Evolutionary conservation across 495 filamentous ascomycete genomes (phyloP).

Genomic region (Talaromyces wortmannii): DNA sequence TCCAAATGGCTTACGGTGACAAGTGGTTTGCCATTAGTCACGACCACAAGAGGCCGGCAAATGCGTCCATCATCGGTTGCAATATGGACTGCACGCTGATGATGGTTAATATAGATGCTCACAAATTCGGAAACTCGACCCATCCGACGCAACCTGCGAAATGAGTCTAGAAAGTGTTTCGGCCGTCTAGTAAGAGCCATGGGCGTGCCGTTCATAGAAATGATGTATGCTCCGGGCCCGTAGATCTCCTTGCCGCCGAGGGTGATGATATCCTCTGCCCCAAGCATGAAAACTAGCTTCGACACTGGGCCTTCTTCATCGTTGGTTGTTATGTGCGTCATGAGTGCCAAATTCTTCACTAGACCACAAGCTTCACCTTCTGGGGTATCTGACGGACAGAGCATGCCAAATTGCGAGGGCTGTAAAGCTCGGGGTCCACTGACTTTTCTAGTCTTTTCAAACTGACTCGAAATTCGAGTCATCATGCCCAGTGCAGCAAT

Average conservation of each 20-base stretch:
- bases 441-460: constrained; percentile 96
- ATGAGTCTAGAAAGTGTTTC: constrained; percentile 73
- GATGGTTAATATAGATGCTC: constrained; percentile 89
- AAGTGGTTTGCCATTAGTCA: constrained; percentile 74
- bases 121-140: constrained; percentile 91
- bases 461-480: constrained; percentile 97
- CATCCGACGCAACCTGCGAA: constrained; percentile 76
- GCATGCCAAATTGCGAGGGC: constrained; percentile 95
- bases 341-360: constrained; percentile 95
- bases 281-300: constrained; percentile 70
- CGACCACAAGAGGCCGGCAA: constrained; percentile 90
- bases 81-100: constrained; percentile 86
- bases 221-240: constrained; percentile 71
- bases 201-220: constrained; percentile 93
- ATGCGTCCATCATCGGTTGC: constrained; percentile 96
- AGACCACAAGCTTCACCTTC: constrained; percentile 98
- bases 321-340: constrained; percentile 98
- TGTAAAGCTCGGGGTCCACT: constrained; percentile 91
- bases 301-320: constrained; percentile 85
- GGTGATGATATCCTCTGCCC: constrained; percentile 68
- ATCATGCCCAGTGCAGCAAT: constrained; percentile 99
- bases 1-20: constrained; percentile 70
- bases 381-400: constrained; percentile 93
- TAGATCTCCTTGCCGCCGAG: constrained; percentile 79
- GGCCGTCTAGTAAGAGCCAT: constrained; percentile 76